phyloP scores from a whole-genome alignment of 2,329 filamentous ascomycete species.

The Exophiala sideris region DNA sequence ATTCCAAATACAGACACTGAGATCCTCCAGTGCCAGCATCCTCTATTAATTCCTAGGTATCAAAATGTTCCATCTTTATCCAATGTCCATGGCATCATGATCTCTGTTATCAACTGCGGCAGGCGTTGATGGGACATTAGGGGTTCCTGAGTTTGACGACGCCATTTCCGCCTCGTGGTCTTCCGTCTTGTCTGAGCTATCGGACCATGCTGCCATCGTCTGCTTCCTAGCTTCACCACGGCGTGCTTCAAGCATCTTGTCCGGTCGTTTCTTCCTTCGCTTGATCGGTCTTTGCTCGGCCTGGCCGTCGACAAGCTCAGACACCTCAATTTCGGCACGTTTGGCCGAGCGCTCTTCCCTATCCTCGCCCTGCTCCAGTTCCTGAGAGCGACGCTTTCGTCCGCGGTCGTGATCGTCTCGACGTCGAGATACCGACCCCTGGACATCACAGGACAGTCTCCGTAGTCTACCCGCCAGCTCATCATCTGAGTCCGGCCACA shows the following conservation, averaged over 20 bases:
- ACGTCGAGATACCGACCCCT: neutral
- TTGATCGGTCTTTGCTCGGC: constrained; percentile 15
- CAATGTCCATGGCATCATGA: constrained; percentile 25
- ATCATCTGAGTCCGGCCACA: constrained; percentile 29
- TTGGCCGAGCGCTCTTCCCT: neutral
- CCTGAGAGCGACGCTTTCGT: constrained; percentile 15
- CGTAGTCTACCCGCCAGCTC: constrained; percentile 24
- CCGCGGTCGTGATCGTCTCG: constrained; percentile 6
- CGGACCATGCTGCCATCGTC: constrained; percentile 11
- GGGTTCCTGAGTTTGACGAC: constrained; percentile 14
- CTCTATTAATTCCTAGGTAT: no score
- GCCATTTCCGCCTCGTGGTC: constrained; percentile 7
- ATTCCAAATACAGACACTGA: no score
- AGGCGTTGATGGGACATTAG: constrained; percentile 4
- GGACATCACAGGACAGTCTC: constrained; percentile 17
- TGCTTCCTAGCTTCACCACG: constrained; percentile 10
- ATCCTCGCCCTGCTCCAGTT: constrained; percentile 8
- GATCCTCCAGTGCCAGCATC: no score
- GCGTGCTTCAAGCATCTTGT: constrained; percentile 8
- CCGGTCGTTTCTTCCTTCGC: constrained; percentile 12
- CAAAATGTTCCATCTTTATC: neutral
- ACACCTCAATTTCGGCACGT: constrained; percentile 22
- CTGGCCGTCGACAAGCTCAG: constrained; percentile 17
- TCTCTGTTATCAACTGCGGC: neutral
- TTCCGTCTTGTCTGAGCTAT: constrained; percentile 22